Evolutionary conservation across 495 filamentous ascomycete species (phyloP).

Genomic region (Penicillium salamii): DNA sequence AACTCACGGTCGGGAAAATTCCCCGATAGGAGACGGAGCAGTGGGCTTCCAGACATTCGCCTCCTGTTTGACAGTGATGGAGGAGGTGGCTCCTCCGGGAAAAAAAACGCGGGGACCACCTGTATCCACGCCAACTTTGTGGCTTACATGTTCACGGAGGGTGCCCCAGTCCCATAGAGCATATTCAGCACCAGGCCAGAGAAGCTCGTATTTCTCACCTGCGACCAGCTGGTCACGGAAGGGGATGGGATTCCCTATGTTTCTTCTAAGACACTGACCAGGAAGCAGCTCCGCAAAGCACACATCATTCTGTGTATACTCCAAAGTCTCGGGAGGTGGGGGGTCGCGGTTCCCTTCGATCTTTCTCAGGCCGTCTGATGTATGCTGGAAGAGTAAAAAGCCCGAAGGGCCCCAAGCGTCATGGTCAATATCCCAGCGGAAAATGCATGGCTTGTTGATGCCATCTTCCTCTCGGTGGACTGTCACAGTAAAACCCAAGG

Average conservation of each 20-base stretch:
- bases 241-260: not conserved
- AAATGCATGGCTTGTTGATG: not conserved
- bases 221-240: conserved; percentile 1
- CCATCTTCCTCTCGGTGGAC: not conserved
- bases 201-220: conserved; percentile 12
- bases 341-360: not conserved
- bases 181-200: conserved; percentile 13
- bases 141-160: conserved; percentile 2
- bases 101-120: not conserved
- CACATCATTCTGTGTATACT: not conserved
- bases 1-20: not conserved
- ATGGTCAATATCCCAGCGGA: not conserved
- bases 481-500: not conserved
- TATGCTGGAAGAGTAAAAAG: conserved; percentile 2
- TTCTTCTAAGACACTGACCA: not conserved
- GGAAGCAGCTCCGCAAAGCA: not conserved
- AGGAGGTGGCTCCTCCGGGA: not conserved
- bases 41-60: not conserved
- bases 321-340: not conserved
- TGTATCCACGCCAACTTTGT: not conserved
- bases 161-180: conserved; percentile 11
- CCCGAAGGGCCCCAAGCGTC: conserved; percentile 5
- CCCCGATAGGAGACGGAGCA: not conserved
- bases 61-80: not conserved
- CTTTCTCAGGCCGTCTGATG: conserved; percentile 2